Evolutionary conservation across 2,329 filamentous ascomycete genomes (phyloP), one percentile per base, ranked within the genome.

Genomic region (Boeremia lycopersici): DNA sequence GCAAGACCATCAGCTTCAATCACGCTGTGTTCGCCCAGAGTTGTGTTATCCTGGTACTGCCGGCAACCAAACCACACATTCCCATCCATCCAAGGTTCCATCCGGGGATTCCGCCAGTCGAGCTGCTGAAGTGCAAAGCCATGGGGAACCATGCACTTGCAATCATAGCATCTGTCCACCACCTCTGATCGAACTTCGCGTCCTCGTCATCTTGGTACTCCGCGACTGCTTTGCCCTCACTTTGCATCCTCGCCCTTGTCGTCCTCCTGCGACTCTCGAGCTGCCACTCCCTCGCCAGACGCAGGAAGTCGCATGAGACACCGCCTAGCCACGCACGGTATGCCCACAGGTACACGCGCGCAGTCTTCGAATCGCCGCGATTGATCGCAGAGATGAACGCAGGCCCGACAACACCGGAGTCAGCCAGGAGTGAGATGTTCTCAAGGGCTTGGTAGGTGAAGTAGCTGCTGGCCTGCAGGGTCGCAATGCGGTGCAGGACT

Each of bases 11-110:
- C 12, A 2, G n/a, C 8, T 2, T 15, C 12, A 13, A 19, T 45
- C 12, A 67, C n/a, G 58, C 62, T 4, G 65, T 68, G 29, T 53
- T 57, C 19, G 47, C 57, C 69, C 69, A 71, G 38, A 71, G 42
- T 19, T 64, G 66, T 48, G 60, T 68, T 13, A 62, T 53, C 48
- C 69, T 64, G 36, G 64, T 64, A 30, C 74, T 65, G 1, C 76
- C 76, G 15, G 77, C 77, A 28, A 78, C 65, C 35, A 72, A 62
- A 44, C 77, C 77, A 63, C 72, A 76, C 26, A 71, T 57, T 0
- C 77, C 77, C 77, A 79, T 78, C 45, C 71, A 64, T 1, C 77
- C 77, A 55, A 78, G 36, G 59, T 78, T 78, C 71, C 76, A 78
- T 2, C 77, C 76, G 0, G 77, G 77, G 19, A 79, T 52, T 0